A percentile compares a stretch with the other conserved stretches of the same genome.
Conservation (phyloP, 1,139 yeast genomes). For the Casaregolazyma suthepensis region DNA sequence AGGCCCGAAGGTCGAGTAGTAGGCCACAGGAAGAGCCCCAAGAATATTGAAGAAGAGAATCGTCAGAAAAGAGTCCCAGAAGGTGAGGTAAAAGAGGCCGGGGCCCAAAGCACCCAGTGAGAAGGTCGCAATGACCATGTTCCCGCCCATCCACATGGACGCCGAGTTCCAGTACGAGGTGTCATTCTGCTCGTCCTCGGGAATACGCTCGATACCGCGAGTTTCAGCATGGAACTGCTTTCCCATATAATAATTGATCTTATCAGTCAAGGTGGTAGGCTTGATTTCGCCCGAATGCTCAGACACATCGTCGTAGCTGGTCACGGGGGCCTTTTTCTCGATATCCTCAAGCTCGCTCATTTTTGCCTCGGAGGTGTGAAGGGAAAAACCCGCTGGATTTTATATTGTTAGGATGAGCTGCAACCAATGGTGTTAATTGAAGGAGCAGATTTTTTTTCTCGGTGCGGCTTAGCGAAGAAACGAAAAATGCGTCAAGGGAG, state of each 20-base stretch:
- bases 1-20: slow-evolving; percentile 77
- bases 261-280: slow-evolving; percentile 1
- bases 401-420: background rate
- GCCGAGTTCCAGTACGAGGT: slow-evolving; percentile 63
- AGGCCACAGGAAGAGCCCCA: slow-evolving; percentile 77
- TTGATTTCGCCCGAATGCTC: slow-evolving; percentile 8
- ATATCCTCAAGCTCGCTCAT: background rate
- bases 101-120: slow-evolving; percentile 79
- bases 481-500: background rate
- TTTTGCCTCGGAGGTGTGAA: background rate
- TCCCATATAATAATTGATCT: slow-evolving; percentile 9
- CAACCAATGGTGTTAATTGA: background rate
- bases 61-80: slow-evolving; percentile 58
- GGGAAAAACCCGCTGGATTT: background rate
- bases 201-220: slow-evolving; percentile 63
- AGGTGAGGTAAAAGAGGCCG: slow-evolving; percentile 42
- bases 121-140: slow-evolving; percentile 79
- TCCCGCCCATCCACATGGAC: slow-evolving; percentile 91
- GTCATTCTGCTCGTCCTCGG: slow-evolving; percentile 62
- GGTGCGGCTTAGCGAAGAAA: background rate
- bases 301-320: slow-evolving; percentile 2
- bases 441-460: background rate
- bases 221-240: slow-evolving; percentile 40
- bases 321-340: background rate
- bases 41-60: slow-evolving; percentile 67